Evolutionary conservation across 192 early-diverging fungal genomes (phyloP), one percentile per base, ranked within the genome.

Genomic region (Jimgerdemannia flammicorona): DNA sequence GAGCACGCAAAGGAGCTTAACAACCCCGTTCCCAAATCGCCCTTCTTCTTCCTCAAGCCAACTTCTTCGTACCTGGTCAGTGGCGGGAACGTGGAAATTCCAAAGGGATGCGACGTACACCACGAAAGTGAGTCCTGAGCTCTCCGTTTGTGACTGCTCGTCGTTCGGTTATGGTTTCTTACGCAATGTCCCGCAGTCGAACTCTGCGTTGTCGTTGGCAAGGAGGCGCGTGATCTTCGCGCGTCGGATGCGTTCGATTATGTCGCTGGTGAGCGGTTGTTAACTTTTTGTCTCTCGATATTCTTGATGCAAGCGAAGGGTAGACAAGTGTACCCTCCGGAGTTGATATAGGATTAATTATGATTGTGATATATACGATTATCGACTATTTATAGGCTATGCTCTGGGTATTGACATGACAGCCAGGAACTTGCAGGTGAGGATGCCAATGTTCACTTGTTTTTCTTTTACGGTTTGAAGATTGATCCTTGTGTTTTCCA

Each of bases 1-100:
- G 94, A 96, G 69, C 97, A 99, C 76, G 97, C 97, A 42, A 94
- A 94, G 75, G 96, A 99, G 81, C 90, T 99, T 11, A 92, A 92
- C 20, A 97, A 95, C 82, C 87, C 93, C n/a, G 93, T 97, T 20
- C 97, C 97, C 1, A 92, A 81, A 59, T 75, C 85, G 8, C 97
- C 97, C 20, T 91, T 97, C 77, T 94, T 96, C 80, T 99, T 99
- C 81, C 86, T 99, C 54, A 99, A 99, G 86, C 96, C 96, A 20
- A 90, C 93, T 2, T 91, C 93, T 54, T 93, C 94, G 40, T 95
- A 91, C 77, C 81, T 95, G 49, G 66, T 80, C 8, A 84, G 87
- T 44, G 91, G 91, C 10, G 84, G 88, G 11, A 81, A 76, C 74
- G 92, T 98, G 44, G 95, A 96, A 76, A 87, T 96, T 54, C 97